These are phyloP conservation scores for Yamadazyma philogaea DNA, from an alignment of 805 yeast genomes.

Conservation along the genomic window DNA sequence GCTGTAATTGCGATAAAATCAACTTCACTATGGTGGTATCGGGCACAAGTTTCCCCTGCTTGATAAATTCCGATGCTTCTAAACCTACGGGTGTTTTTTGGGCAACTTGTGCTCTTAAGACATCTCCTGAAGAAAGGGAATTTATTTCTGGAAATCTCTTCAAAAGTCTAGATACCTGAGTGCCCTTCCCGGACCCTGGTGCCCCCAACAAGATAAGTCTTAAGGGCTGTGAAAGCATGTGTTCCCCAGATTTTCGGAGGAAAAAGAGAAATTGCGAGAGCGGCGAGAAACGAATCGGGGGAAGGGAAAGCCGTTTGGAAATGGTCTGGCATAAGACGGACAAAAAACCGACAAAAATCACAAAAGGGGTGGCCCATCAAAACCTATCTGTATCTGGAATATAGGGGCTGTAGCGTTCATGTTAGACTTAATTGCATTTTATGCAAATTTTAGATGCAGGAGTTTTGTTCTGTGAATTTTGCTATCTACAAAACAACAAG, in stretches of 20 bases:
- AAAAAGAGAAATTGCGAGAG: background rate
- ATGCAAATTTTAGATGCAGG: too few relatives aligned
- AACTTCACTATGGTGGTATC: slow-evolving; percentile 63
- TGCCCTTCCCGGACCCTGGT: slow-evolving; percentile 96
- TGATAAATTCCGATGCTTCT: slow-evolving; percentile 55
- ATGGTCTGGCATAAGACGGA: too few relatives aligned
- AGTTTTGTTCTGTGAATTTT: too few relatives aligned
- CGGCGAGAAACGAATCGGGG: too few relatives aligned
- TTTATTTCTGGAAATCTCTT: slow-evolving; percentile 50
- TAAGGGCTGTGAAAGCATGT: slow-evolving; percentile 36
- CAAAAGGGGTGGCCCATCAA: too few relatives aligned
- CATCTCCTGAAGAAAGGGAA: slow-evolving; percentile 81
- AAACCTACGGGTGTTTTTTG: slow-evolving; percentile 51
- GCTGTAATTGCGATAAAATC: slow-evolving; percentile 48
- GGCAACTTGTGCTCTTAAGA: slow-evolving; percentile 66
- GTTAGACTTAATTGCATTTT: too few relatives aligned
- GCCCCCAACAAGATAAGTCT: slow-evolving; percentile 81
- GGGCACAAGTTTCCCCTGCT: slow-evolving; percentile 68
- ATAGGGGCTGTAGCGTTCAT: too few relatives aligned
- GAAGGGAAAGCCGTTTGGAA: background rate
- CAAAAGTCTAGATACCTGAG: slow-evolving; percentile 68
- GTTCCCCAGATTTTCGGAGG: slow-evolving; percentile 2
- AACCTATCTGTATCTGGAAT: too few relatives aligned
- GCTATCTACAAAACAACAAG: too few relatives aligned
- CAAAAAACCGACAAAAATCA: too few relatives aligned